Percentiles rank a stretch among this genome's conserved stretches.
phyloP scores from a whole-genome alignment of 2,329 filamentous ascomycete species.

The Ceratocystis colombiana region DNA sequence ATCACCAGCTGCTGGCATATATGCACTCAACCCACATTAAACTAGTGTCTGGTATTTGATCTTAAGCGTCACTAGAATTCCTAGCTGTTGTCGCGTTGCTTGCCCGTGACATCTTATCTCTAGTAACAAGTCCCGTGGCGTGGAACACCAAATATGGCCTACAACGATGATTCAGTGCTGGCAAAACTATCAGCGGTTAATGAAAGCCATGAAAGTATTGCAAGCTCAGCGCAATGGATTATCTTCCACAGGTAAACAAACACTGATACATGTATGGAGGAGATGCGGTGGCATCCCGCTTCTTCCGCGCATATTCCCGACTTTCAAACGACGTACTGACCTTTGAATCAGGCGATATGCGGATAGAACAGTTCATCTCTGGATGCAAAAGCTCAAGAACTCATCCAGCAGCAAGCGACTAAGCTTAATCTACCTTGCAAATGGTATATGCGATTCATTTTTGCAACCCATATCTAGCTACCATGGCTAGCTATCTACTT shows the following conservation, averaged over 20 bases:
- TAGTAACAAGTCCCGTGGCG: background rate
- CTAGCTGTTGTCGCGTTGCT: background rate
- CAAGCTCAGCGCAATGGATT: slow-evolving; percentile 96
- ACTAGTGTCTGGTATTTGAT: background rate
- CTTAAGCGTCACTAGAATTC: background rate
- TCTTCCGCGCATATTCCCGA: background rate
- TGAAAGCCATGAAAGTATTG: slow-evolving; percentile 94
- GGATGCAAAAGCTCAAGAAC: slow-evolving; percentile 82
- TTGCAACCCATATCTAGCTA: background rate
- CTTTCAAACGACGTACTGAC: background rate
- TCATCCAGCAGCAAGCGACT: slow-evolving; percentile 75
- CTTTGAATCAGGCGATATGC: slow-evolving; percentile 62
- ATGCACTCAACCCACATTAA: background rate
- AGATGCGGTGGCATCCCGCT: slow-evolving; percentile 1
- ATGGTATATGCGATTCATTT: slow-evolving; percentile 49
- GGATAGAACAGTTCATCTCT: slow-evolving; percentile 80
- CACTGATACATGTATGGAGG: slow-evolving; percentile 18
- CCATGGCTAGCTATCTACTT: background rate
- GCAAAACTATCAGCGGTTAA: slow-evolving; percentile 92
- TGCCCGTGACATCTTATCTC: background rate
- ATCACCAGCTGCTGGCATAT: background rate
- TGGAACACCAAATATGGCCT: slow-evolving; percentile 57
- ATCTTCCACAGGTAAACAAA: slow-evolving; percentile 83
- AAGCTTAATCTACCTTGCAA: slow-evolving; percentile 88
- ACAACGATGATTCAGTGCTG: slow-evolving; percentile 88